Evolutionary conservation across 2,329 filamentous ascomycete genomes (phyloP).

Genomic region (Aspergillus nomiae): DNA sequence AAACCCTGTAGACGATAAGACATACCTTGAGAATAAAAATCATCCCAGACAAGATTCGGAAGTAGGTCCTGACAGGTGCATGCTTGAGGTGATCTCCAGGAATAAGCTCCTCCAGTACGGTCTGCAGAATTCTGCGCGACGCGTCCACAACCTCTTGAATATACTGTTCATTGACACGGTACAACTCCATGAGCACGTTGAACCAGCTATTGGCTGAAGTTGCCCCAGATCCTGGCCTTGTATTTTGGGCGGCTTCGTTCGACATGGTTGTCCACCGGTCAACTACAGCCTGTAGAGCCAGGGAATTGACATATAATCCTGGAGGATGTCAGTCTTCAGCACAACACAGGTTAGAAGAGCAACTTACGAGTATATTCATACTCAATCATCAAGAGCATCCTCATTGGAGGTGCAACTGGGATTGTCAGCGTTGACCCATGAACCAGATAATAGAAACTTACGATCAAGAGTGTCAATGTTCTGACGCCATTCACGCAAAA

Average conservation of each 20-base stretch:
- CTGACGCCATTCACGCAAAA: constrained; percentile 75
- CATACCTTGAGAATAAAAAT: constrained; percentile 65
- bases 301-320: constrained; percentile 82
- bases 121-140: constrained; percentile 61
- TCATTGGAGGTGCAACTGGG: constrained; percentile 59
- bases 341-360: background rate
- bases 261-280: constrained; percentile 82
- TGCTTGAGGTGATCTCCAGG: constrained; percentile 62
- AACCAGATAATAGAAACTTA: constrained; percentile 24
- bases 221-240: constrained; percentile 27
- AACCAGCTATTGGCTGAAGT: constrained; percentile 38
- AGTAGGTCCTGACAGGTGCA: constrained; percentile 65
- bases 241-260: constrained; percentile 38
- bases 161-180: constrained; percentile 62
- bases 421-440: background rate
- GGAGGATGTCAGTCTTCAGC: constrained; percentile 17
- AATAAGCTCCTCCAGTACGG: constrained; percentile 61
- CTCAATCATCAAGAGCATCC: constrained; percentile 85
- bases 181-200: constrained; percentile 47
- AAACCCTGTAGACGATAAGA: background rate
- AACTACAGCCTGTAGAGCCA: constrained; percentile 91
- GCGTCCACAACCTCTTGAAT: constrained; percentile 65
- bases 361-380: constrained; percentile 83
- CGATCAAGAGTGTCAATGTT: constrained; percentile 77
- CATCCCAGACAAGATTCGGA: constrained; percentile 65